Evolutionary conservation across 2,329 filamentous ascomycete species (phyloP), one percentile per base, ranked within the genome.

Genomic region (Pyricularia sp.): DNA sequence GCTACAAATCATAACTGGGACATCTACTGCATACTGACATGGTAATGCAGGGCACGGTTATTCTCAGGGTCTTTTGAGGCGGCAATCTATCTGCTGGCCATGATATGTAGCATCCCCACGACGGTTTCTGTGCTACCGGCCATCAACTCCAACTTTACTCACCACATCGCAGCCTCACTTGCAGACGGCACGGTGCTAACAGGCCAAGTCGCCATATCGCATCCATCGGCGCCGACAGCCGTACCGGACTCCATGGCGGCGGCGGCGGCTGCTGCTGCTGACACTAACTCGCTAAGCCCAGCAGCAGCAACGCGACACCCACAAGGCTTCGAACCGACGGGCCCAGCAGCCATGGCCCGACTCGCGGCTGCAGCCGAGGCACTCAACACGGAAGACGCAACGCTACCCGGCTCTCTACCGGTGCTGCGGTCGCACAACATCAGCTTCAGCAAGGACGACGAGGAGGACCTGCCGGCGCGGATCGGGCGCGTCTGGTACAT

Each of bases 401-500:
- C 91, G 69, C 80, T 92, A 1, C 90, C 90, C 0, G 90, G 93
- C 1, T 92, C 89, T 0, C 80, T 97, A 0, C 90, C 91, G 0
- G 89, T 86, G 0, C 80, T 97, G 1, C 83, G 93, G 7, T 87
- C 89, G 65, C 90, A 89, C 63, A 90, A 96, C 68, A 92, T 97
- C 66, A 79, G 81, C 4, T 96, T 96, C 73, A 88, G 84, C 71
- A 97, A 97, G 76, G 75, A 79, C 71, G 80, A 84, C 53, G 88
- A 91, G 68, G 85, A 90, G 67, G 90, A 93, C 65, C 80, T 97
- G 1, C 84, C 90, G 0, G 82, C 88, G 0, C 83, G 90, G 31
- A 96, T 97, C 69, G 81, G 87, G 65, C 79, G 93, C 2, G 82
- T 97, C 35, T 97, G 92, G 91, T 97, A 97, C 78, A 97, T 97